Evolutionary conservation across 2,329 filamentous ascomycete genomes (phyloP).

Genomic region (Aspergillus japonicus): DNA sequence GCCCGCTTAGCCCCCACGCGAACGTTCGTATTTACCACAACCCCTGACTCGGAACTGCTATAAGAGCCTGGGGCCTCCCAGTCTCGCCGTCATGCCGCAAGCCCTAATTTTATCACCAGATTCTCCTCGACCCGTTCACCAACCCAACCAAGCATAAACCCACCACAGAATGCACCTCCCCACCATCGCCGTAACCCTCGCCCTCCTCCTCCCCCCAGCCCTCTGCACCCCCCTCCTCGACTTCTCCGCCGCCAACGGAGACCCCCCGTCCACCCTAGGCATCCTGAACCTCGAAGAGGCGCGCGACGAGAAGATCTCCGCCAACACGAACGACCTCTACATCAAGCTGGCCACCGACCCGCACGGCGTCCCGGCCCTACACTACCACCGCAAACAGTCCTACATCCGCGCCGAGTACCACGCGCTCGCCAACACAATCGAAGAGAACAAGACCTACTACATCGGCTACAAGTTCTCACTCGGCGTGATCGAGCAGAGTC

Average conservation of each 20-base stretch:
- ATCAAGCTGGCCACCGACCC: constrained; percentile 19
- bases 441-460: constrained; percentile 15
- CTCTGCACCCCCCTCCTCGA: too few species aligned
- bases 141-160: too few species aligned
- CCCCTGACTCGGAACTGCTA: too few species aligned
- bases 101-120: too few species aligned
- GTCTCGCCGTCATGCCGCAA: too few species aligned
- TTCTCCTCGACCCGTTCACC: too few species aligned
- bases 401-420: constrained; percentile 20
- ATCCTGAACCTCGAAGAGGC: constrained; percentile 16
- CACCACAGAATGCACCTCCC: too few species aligned
- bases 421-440: constrained; percentile 8
- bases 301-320: constrained; percentile 7
- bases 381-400: constrained; percentile 17
- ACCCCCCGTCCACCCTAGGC: constrained; percentile 15
- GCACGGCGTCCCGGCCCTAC: constrained; percentile 13
- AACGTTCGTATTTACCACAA: too few species aligned
- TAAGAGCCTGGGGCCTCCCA: too few species aligned
- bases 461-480: constrained; percentile 15
- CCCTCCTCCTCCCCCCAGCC: too few species aligned
- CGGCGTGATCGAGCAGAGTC: constrained; percentile 10
- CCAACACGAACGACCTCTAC: constrained; percentile 15
- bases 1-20: too few species aligned
- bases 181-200: too few species aligned
- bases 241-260: constrained; percentile 5